Evolutionary conservation across 306 rosid species (phyloP).

Genomic region (Cicer bijugum): DNA sequence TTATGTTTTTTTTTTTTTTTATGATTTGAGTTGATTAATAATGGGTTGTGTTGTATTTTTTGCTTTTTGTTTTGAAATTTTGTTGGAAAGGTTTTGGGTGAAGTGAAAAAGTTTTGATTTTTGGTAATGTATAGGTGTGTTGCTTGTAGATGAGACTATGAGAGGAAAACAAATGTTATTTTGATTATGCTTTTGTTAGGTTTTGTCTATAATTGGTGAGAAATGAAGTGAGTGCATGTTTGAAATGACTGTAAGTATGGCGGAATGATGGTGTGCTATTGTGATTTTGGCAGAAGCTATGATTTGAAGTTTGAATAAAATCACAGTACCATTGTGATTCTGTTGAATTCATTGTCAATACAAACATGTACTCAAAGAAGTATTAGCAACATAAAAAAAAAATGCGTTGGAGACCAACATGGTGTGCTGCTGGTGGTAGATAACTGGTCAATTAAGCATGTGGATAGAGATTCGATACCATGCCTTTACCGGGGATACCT

Average conservation of each 20-base stretch:
- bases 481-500: background rate
- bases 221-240: background rate
- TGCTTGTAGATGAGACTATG: slow-evolving; percentile 8
- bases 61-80: background rate
- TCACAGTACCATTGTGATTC: too few species aligned
- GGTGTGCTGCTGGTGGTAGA: background rate
- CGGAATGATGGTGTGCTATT: too few species aligned
- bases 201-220: background rate
- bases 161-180: background rate
- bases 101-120: slow-evolving; percentile 2
- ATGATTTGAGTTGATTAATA: background rate
- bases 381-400: background rate
- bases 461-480: background rate
- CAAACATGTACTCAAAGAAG: background rate
- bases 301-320: too few species aligned
- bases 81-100: slow-evolving; percentile 22
- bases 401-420: background rate
- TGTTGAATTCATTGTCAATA: too few species aligned
- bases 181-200: background rate
- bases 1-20: background rate
- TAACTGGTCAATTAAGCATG: background rate
- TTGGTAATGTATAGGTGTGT: slow-evolving; percentile 3
- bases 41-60: slow-evolving; percentile 28
- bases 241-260: too few species aligned
- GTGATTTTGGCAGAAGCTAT: too few species aligned